These are phyloP conservation scores for Pseudogymnoascus sp. DNA, from an alignment of 2,329 filamentous ascomycete genomes.

Conservation along the genomic window DNA sequence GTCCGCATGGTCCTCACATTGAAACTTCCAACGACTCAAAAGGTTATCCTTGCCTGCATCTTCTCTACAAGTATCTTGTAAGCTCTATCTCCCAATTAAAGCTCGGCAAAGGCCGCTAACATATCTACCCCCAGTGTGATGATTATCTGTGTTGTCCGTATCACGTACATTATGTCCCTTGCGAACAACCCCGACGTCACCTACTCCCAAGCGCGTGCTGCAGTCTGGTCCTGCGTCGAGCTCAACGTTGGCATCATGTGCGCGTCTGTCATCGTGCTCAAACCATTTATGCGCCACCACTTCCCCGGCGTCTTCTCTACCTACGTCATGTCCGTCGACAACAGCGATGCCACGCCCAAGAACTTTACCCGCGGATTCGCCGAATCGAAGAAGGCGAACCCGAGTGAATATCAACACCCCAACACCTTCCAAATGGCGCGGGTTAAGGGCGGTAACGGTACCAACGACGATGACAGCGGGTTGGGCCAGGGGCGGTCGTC, in stretches of 20 bases:
- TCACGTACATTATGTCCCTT: conserved; percentile 11
- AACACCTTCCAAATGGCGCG: conserved; percentile 5
- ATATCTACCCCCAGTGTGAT: neutral
- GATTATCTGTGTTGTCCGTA: neutral
- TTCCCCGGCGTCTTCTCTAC: conserved; percentile 10
- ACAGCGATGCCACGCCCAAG: neutral
- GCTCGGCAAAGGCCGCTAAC: neutral
- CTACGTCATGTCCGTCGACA: neutral
- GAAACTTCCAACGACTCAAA: neutral
- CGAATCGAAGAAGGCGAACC: conserved; percentile 5
- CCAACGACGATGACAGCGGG: neutral
- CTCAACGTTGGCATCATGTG: conserved; percentile 11
- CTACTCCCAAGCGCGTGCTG: conserved; percentile 1
- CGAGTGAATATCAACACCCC: conserved; percentile 1
- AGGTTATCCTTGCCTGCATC: neutral
- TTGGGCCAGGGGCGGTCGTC: neutral
- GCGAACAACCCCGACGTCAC: conserved; percentile 11
- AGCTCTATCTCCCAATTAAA: neutral
- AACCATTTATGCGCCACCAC: conserved; percentile 6
- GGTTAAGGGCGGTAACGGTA: neutral
- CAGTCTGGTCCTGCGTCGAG: conserved; percentile 7
- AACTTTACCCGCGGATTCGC: neutral
- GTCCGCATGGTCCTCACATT: conserved; percentile 1
- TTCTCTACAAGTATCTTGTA: conserved; percentile 8
- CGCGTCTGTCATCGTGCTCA: neutral